Evolutionary conservation across 2,329 filamentous ascomycete species (phyloP).

Genomic region (Diaporthe sp.): DNA sequence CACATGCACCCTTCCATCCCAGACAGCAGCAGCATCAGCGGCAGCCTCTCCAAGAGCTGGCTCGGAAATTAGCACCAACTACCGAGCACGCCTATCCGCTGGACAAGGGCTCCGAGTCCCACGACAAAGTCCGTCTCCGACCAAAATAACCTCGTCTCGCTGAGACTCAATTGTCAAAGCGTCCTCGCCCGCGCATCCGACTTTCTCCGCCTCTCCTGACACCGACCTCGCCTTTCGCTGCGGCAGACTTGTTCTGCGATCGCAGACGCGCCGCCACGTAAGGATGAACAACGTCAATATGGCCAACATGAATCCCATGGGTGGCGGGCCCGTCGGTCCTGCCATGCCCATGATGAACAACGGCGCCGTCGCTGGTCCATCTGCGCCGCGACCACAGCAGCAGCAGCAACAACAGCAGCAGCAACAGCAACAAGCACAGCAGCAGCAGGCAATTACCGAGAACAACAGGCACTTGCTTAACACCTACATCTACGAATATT

Average conservation of each 20-base stretch:
- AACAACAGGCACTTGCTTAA: conserved; percentile 74
- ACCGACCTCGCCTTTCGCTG: conserved; percentile 34
- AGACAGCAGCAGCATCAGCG: conserved; percentile 12
- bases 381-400: conserved; percentile 54
- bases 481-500: conserved; percentile 93
- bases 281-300: conserved; percentile 76
- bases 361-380: conserved; percentile 54
- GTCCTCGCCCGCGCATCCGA: conserved; percentile 26
- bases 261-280: conserved; percentile 44
- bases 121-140: conserved; percentile 32
- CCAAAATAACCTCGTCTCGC: conserved; percentile 24
- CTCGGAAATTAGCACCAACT: conserved; percentile 35
- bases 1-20: conserved; percentile 25
- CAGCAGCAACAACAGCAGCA: conserved; percentile 55
- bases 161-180: conserved; percentile 32
- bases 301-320: conserved; percentile 77
- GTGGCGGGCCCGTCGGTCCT: conserved; percentile 73
- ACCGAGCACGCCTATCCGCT: conserved; percentile 36
- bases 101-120: conserved; percentile 31
- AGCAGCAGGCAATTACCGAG: conserved; percentile 59
- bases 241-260: conserved; percentile 57
- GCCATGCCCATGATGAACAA: conserved; percentile 79
- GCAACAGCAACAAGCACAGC: conserved; percentile 55
- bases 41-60: conserved; percentile 38
- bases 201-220: conserved; percentile 36